Base-by-base conservation (phyloP, 23 red algal species). In the Cyanidiococcus yangmingshanensis region DNA sequence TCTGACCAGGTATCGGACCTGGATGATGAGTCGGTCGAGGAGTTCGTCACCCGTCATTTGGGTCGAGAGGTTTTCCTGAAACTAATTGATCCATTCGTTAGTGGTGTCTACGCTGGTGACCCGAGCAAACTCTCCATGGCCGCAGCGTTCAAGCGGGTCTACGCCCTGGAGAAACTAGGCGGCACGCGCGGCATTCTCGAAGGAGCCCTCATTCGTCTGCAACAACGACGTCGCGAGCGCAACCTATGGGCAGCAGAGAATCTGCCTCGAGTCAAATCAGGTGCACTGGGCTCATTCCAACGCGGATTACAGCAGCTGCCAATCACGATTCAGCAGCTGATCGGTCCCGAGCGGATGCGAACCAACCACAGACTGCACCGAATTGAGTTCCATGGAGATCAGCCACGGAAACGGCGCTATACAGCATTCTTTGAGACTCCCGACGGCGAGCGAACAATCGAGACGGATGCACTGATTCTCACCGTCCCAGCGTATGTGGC, bases 51-150 rank as follows among this genome's bases (percentile, higher is more conserved):
- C 29, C 83, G 92, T 31, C 92, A 96, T 63, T 75, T 96, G 7
- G 92, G 92, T 21, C 50, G 57, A 27, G 92, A 96, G 58, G 92
- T 96, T 35, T 96, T 82, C 74, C 76, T 76, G 35, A 87, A 89
- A 40, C 83, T 96, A 78, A 90, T 96, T 16, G 92, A 96, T 74
- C 92, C 92, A 34, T 96, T 96, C 58, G 88, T 96, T 59, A 82
- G 76, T 36, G 92, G 92, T 2, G 92, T 96, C 7, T 96, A 96
- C 57, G 92, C 92, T 30, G 92, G 92, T 3, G 87, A 96, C 77
- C 77, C 92, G 1, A 80, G 77, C 18, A 38, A 77, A 41, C 83
- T 96, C 21, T 41, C 84, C 74, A 96, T 96, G 83, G 75, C 51
- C 40, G 79, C 82, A 0, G 92, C 92, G 26, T 96, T 96, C 77